Conservation (phyloP, 2,329 filamentous ascomycete species). For the Paecilomyces variotii region DNA sequence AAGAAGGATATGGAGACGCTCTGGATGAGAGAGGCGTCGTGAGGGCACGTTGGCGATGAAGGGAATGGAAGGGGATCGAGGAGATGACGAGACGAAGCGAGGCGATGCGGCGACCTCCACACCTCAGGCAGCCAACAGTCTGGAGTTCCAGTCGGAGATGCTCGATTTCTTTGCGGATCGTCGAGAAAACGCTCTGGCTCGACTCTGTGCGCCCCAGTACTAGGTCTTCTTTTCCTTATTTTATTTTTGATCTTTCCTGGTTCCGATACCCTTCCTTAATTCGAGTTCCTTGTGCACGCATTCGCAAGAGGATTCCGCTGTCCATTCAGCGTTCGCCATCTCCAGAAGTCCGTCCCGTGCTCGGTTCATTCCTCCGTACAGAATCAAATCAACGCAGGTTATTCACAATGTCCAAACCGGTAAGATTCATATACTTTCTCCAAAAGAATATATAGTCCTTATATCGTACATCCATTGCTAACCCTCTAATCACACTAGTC, state of each 20-base stretch:
- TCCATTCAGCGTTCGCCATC: neutral
- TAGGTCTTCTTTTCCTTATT: neutral
- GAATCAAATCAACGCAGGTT: too few species aligned
- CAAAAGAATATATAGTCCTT: neutral
- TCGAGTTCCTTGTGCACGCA: neutral
- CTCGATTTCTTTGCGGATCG: neutral
- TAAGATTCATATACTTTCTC: conserved; percentile 8
- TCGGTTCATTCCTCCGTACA: neutral
- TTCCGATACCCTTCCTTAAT: neutral
- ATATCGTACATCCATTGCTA: neutral
- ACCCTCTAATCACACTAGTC: conserved; percentile 4
- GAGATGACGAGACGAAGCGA: conserved; percentile 6
- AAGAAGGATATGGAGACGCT: conserved; percentile 3
- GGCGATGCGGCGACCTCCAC: conserved; percentile 2
- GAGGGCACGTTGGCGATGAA: neutral
- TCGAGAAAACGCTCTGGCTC: neutral
- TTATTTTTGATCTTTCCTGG: neutral
- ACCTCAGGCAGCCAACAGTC: neutral
- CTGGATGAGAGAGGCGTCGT: neutral
- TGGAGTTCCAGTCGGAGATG: neutral
- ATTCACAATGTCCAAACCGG: conserved; percentile 20
- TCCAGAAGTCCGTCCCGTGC: neutral
- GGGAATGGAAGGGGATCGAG: conserved; percentile 1
- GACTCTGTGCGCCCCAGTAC: neutral
- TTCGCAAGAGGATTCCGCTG: neutral